Conservation (phyloP, 176 grass and related monocot species). For the Paspalum vaginatum region DNA sequence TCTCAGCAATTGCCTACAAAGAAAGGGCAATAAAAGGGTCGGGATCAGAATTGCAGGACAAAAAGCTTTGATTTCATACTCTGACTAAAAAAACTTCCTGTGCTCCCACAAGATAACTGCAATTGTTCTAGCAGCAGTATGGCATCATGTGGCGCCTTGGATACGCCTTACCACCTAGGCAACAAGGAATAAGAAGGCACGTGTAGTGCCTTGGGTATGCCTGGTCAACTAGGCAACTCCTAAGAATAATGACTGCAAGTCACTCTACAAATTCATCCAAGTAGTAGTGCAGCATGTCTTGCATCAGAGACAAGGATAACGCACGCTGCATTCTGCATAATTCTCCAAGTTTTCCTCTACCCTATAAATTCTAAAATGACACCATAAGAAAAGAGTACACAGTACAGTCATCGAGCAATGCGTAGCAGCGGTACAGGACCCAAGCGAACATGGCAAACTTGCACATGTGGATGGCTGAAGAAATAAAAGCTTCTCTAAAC, state of each 20-base stretch:
- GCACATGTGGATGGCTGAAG: neutral
- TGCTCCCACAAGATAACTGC: neutral
- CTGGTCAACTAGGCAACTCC: too few relatives aligned
- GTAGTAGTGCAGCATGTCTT: slow-evolving; percentile 7
- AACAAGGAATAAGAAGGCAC: too few relatives aligned
- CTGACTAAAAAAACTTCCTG: neutral
- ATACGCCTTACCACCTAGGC: too few relatives aligned
- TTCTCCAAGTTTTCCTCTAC: neutral
- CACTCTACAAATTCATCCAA: neutral
- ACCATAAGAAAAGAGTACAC: neutral
- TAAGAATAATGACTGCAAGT: neutral
- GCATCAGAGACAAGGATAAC: neutral
- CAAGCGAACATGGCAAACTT: neutral
- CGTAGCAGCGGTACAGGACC: neutral
- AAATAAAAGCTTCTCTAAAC: neutral
- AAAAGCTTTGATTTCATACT: slow-evolving; percentile 3
- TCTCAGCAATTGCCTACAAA: slow-evolving; percentile 53
- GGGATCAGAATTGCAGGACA: slow-evolving; percentile 1
- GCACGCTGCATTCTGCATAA: neutral
- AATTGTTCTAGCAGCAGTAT: neutral
- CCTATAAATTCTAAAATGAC: neutral
- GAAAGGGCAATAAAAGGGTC: neutral
- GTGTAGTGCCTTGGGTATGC: too few relatives aligned
- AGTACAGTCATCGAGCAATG: neutral
- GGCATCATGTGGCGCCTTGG: too few relatives aligned